Evolutionary conservation across 805 yeast genomes (phyloP), one percentile per base, ranked within the genome.

Genomic region (Pichia gijzeniarum): DNA sequence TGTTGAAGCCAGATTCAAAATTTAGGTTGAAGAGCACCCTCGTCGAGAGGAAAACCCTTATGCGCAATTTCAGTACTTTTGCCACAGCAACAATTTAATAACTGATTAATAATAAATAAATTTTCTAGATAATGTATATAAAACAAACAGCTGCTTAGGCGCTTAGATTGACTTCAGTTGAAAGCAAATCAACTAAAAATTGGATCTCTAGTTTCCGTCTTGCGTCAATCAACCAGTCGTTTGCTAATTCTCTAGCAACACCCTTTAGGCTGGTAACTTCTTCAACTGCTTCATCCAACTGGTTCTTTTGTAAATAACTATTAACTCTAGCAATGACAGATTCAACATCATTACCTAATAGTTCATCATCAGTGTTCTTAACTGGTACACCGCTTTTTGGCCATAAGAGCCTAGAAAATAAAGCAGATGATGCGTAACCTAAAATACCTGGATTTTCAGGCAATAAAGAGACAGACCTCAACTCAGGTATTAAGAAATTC

Each of bases 381-480:
- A 57, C 55, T 14, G 95, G 89, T 47, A 78, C 68, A 38, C 98
- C 98, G 49, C 76, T 71, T 62, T 89, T 93, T 25, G 84, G 73
- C 57, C 87, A 74, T 57, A 91, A 73, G 49, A 90, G 73, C 55
- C 76, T 77, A 31, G 95, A 83, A 61, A 90, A 85, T 8, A 88
- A 45, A 53, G 74, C 72, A 16, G 98, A 90, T 6, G 95, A 76
- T 36, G 89, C 63, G 65, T 93, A 96, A 27, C 96, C 98, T 56
- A 91, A 76, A 44, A 93, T 76, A 59, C 99, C 99, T 21, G 99
- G 95, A 59, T 91, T 86, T 55, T 95, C 95, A 45, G 98, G 97
- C 50, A 90, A 76, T 55, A 93, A 69, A 4, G 96, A 80, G 7
- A 95, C 90, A 27, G 88, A 79, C 64, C 95, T 82, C 60, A 93